A percentile compares a stretch with the other conserved stretches of the same genome.
These are phyloP conservation scores for Baeospora myosura DNA, from an alignment of 1,284 basidiomycete genomes.

Conservation along the genomic window DNA sequence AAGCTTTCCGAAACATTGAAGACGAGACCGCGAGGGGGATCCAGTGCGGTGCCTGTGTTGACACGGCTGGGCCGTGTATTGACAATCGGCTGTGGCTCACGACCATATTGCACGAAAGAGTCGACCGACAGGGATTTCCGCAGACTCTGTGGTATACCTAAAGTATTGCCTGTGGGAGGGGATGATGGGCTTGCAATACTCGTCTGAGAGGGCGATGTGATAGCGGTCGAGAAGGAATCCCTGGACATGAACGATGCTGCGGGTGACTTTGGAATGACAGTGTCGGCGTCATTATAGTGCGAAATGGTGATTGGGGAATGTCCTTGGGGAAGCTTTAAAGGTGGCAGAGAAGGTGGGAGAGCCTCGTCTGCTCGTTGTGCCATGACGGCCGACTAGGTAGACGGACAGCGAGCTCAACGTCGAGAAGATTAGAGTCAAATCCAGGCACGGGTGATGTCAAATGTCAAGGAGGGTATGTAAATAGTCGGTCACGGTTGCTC, in stretches of 20 bases:
- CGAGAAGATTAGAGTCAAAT: too few relatives aligned
- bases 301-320: too few relatives aligned
- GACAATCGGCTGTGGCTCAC: conserved; percentile 25
- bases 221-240: conserved; percentile 27
- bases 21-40: conserved; percentile 23
- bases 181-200: background rate
- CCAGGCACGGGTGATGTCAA: too few relatives aligned
- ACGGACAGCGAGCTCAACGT: too few relatives aligned
- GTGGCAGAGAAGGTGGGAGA: too few relatives aligned
- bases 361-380: too few relatives aligned
- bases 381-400: too few relatives aligned
- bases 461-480: too few relatives aligned
- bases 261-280: too few relatives aligned
- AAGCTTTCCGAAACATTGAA: conserved; percentile 14
- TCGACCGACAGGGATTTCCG: conserved; percentile 71
- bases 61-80: conserved; percentile 30
- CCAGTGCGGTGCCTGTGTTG: conserved; percentile 23
- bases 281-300: too few relatives aligned
- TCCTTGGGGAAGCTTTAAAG: too few relatives aligned
- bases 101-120: conserved; percentile 52
- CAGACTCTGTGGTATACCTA: conserved; percentile 31
- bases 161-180: conserved; percentile 10
- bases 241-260: conserved; percentile 23
- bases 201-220: conserved; percentile 7
- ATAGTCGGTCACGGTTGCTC: too few relatives aligned